phyloP scores from a whole-genome alignment of 352 stramenopile genomes.

The Globisporangium canariense region DNA sequence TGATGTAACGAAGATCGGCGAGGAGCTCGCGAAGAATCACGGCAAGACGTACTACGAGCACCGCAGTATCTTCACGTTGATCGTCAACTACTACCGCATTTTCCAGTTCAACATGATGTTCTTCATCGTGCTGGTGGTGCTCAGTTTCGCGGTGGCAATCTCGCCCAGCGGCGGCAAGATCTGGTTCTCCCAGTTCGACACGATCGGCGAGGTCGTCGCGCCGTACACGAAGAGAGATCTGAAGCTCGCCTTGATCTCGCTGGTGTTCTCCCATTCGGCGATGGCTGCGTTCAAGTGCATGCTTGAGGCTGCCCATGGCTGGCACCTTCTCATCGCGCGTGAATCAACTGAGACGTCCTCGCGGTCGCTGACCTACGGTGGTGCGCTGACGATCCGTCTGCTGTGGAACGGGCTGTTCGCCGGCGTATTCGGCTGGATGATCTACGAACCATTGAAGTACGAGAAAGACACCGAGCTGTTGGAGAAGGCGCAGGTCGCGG shows the following conservation, averaged over 20 bases:
- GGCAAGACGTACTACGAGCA: conserved; percentile 80
- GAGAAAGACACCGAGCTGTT: conserved; percentile 39
- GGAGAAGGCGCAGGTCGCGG: conserved; percentile 29
- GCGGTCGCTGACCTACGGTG: conserved; percentile 56
- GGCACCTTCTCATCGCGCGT: conserved; percentile 47
- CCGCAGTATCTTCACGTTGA: conserved; percentile 68
- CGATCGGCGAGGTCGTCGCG: conserved; percentile 48
- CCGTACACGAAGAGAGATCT: conserved; percentile 54
- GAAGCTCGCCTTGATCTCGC: conserved; percentile 56
- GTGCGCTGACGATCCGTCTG: conserved; percentile 51
- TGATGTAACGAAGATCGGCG: conserved; percentile 43
- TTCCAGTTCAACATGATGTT: conserved; percentile 85
- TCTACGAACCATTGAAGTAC: conserved; percentile 43
- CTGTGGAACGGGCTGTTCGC: conserved; percentile 65
- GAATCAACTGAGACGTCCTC: conserved; percentile 44
- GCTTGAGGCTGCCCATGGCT: conserved; percentile 54
- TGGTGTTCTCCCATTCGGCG: conserved; percentile 43
- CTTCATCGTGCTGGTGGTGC: conserved; percentile 55
- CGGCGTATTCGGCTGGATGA: conserved; percentile 58
- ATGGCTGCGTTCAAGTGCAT: conserved; percentile 61
- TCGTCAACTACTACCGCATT: conserved; percentile 77
- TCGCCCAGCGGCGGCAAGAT: conserved; percentile 51
- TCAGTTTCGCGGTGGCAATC: conserved; percentile 56
- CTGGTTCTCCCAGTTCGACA: conserved; percentile 58
- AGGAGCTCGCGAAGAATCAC: conserved; percentile 54